Evolutionary conservation across 2,329 filamentous ascomycete species (phyloP), one percentile per base, ranked within the genome.

Genomic region (Nothomitra cinnamomea): DNA sequence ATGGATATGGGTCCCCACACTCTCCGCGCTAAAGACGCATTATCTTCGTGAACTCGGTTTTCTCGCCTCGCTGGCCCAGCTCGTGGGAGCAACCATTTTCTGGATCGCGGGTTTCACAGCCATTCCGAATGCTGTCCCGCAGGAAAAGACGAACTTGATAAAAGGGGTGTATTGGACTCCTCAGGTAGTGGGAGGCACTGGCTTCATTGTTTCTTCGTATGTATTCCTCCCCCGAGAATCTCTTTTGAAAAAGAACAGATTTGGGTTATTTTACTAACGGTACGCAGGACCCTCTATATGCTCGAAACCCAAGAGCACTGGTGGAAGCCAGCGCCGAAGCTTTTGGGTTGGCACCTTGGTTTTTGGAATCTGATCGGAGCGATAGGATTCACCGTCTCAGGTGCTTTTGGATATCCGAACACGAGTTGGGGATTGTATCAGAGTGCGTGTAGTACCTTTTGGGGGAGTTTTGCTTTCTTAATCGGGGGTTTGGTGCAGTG

Each of bases 281-380:
- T n/a, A n/a, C n/a, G n/a, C 5, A 69, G 73, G 21, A 60, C 67
- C 2, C 64, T 84, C 1, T 83, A 82, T 64, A 82, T 82, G 73
- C 60, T 84, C 6, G 81, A 85, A 63, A 82, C 79, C 2, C 80
- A 84, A 63, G 62, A 70, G 41, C 73, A 69, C 47, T 85, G 81
- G 80, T 83, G 76, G 59, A 65, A 69, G 12, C 80, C 81, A 0
- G 76, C 78, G 0, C 69, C 68, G 2, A 61, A 64, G 2, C 67
- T 78, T 0, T 68, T 85, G 1, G 80, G 80, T 2, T 84, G 80
- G 81, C 78, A 83, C 62, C 75, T 85, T 58, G 80, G 78, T 0
- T 63, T 75, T 7, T 84, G 79, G 78, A 84, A 83, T 59, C 63
- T 82, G 1, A 66, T 83, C 19, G 81, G 81, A 1, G 74, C 75